Evolutionary conservation across 805 yeast genomes (phyloP).

Genomic region (Saturnispora besseyi): DNA sequence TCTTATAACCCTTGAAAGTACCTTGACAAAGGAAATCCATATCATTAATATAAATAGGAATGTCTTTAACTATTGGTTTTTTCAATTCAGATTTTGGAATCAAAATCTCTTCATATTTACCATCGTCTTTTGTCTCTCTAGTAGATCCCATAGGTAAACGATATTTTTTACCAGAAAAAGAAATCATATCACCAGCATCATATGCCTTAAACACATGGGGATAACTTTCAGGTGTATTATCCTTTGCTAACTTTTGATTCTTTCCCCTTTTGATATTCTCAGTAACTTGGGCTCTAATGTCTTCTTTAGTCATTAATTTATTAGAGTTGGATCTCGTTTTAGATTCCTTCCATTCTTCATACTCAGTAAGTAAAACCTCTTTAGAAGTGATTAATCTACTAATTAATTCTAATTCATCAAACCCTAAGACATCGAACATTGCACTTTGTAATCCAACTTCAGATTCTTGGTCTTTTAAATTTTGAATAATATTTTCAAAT

Average conservation of each 20-base stretch:
- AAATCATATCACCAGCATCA: constrained; percentile 59
- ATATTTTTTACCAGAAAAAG: constrained; percentile 73
- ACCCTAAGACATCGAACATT: constrained; percentile 75
- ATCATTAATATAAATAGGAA: constrained; percentile 48
- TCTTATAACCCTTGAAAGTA: constrained; percentile 70
- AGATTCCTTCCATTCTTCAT: constrained; percentile 5
- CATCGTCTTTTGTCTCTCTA: constrained; percentile 41
- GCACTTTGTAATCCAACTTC: constrained; percentile 62
- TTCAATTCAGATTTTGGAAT: constrained; percentile 66
- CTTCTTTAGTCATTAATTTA: constrained; percentile 41
- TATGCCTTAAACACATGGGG: constrained; percentile 81
- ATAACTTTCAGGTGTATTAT: constrained; percentile 41
- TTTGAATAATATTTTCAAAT: constrained; percentile 25
- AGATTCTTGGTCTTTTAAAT: constrained; percentile 29
- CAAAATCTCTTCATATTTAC: constrained; percentile 56
- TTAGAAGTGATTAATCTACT: constrained; percentile 48
- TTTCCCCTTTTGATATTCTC: constrained; percentile 42
- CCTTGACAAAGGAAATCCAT: constrained; percentile 75
- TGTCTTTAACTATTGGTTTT: constrained; percentile 33
- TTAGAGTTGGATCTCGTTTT: neutral
- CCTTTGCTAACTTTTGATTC: constrained; percentile 41
- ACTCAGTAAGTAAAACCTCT: constrained; percentile 22
- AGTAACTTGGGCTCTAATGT: constrained; percentile 44
- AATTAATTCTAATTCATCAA: constrained; percentile 75
- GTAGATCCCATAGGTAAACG: constrained; percentile 76